A percentile compares a stretch with the other conserved stretches of the same genome.
Evolutionary conservation across 495 filamentous ascomycete species (phyloP).

Genomic region (Parathielavia hyrcaniae): DNA sequence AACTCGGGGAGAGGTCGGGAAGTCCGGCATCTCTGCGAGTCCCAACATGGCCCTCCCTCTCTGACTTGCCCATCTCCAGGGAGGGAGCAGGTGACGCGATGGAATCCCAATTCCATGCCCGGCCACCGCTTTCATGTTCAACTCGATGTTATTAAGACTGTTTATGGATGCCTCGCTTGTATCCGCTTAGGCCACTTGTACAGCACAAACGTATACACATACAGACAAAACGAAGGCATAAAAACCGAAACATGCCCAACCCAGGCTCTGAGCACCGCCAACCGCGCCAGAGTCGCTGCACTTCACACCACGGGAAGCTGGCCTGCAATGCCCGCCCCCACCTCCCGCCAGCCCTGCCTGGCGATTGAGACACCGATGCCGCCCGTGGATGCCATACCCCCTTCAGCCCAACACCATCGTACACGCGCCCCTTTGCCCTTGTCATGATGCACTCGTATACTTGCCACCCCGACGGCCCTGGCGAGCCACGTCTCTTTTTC

Average conservation of each 20-base stretch:
- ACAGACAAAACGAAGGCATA: constrained; percentile 15
- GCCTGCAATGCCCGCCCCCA: constrained; percentile 1
- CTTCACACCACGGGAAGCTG: background rate
- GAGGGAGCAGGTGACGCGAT: too few species aligned
- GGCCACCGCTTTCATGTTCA: background rate
- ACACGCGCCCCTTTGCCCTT: constrained; percentile 17
- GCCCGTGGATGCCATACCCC: constrained; percentile 13
- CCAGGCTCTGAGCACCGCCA: background rate
- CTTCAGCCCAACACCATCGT: constrained; percentile 10
- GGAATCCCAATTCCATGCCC: background rate
- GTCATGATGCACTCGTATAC: constrained; percentile 12
- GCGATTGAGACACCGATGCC: constrained; percentile 5
- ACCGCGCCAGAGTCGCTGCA: background rate
- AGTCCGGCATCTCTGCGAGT: too few species aligned
- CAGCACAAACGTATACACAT: constrained; percentile 21
- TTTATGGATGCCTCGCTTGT: constrained; percentile 8
- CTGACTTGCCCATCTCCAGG: too few species aligned
- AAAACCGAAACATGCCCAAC: constrained; percentile 7
- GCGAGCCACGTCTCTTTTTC: constrained; percentile 6
- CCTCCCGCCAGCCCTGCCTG: background rate
- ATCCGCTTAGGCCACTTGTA: constrained; percentile 13
- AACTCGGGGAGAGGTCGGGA: too few species aligned
- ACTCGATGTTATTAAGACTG: constrained; percentile 20
- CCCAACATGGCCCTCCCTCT: too few species aligned
- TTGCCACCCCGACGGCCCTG: background rate